A percentile compares a stretch with the other conserved stretches of the same genome.
Evolutionary conservation across 768 basidiomycete species (phyloP).

Genomic region (Sarcodon sp.): DNA sequence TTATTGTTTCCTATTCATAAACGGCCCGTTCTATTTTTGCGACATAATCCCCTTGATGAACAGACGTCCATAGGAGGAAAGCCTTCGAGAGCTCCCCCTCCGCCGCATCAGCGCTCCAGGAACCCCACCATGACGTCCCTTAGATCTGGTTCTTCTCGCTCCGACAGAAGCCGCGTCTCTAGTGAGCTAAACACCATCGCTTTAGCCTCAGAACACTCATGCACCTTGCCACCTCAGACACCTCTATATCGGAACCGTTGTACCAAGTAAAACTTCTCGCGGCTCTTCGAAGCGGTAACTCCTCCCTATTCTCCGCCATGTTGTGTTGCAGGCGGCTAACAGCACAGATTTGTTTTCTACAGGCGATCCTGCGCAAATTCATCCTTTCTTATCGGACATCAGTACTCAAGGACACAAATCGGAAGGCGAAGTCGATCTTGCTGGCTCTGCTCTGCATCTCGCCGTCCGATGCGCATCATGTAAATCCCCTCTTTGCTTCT

Average conservation of each 20-base stretch:
- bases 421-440: slow-evolving; percentile 42
- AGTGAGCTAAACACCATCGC: no score
- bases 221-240: no score
- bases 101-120: no score
- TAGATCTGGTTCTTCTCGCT: no score
- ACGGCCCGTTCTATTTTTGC: no score
- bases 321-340: neutral
- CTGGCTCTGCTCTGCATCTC: slow-evolving; percentile 67
- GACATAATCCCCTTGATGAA: no score
- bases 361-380: slow-evolving; percentile 75
- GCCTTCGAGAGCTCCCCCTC: no score
- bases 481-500: slow-evolving; percentile 19
- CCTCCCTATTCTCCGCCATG: neutral
- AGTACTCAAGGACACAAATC: slow-evolving; percentile 47
- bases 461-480: slow-evolving; percentile 74
- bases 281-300: slow-evolving; percentile 26
- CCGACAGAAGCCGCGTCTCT: no score
- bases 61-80: no score
- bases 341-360: neutral
- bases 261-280: slow-evolving; percentile 29
- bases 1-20: no score
- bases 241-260: slow-evolving; percentile 14
- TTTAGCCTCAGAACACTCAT: no score
- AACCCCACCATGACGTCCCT: no score
- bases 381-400: slow-evolving; percentile 71